A percentile compares a stretch with the other conserved stretches of the same genome.
phyloP scores from a whole-genome alignment of 2,329 filamentous ascomycete species.

The Penicillium sp. region DNA sequence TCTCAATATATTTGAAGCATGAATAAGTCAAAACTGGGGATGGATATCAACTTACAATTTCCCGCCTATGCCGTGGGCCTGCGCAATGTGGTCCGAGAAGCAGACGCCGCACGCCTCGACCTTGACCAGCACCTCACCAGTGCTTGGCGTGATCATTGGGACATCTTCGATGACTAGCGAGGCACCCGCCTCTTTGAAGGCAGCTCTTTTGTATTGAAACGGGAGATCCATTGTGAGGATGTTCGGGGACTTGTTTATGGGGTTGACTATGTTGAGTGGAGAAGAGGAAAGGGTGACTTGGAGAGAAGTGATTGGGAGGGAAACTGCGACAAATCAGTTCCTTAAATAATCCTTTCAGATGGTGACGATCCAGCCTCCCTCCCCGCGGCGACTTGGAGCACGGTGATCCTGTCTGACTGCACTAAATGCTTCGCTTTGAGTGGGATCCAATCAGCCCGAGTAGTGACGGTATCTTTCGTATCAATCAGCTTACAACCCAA shows the following conservation, averaged over 20 bases:
- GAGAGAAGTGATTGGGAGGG: neutral
- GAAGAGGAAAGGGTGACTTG: neutral
- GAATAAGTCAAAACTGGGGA: constrained; percentile 4
- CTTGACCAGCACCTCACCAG: constrained; percentile 68
- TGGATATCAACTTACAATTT: constrained; percentile 43
- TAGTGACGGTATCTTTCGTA: neutral
- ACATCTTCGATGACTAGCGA: constrained; percentile 63
- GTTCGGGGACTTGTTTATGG: no score
- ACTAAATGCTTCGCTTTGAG: neutral
- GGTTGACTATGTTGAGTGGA: neutral
- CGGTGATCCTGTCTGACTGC: neutral
- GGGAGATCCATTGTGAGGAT: constrained; percentile 50
- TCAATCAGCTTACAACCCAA: neutral
- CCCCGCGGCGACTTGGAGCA: neutral
- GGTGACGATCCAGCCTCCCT: neutral
- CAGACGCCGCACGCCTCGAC: constrained; percentile 73
- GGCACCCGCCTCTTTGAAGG: constrained; percentile 56
- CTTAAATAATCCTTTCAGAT: no score
- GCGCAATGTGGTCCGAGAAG: constrained; percentile 59
- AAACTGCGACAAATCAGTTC: neutral
- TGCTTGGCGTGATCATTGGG: constrained; percentile 57
- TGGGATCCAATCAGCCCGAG: neutral
- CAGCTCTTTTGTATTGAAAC: constrained; percentile 67
- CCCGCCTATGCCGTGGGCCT: constrained; percentile 55
- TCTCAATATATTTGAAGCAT: neutral